These are phyloP conservation scores for Penicillium daleae DNA, from an alignment of 495 filamentous ascomycete species.

Conservation along the genomic window DNA sequence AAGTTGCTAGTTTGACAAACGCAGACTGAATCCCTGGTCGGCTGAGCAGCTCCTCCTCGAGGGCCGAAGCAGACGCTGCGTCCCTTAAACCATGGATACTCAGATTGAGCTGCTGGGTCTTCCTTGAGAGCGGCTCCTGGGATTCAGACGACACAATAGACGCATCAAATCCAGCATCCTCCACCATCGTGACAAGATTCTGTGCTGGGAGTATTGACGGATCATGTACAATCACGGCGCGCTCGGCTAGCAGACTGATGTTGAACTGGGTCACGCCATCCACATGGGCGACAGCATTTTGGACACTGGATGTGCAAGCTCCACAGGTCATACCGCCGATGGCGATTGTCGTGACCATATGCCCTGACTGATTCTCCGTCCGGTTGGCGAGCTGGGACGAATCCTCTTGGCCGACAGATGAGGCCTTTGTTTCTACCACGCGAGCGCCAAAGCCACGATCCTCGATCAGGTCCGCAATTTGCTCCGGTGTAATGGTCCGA, in stretches of 20 bases:
- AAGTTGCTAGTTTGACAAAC: conserved; percentile 68
- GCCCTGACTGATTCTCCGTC: conserved; percentile 45
- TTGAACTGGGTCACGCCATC: conserved; percentile 84
- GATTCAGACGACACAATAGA: conserved; percentile 62
- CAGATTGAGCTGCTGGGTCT: conserved; percentile 62
- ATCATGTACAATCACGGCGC: conserved; percentile 88
- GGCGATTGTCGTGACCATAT: conserved; percentile 75
- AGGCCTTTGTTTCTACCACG: conserved; percentile 58
- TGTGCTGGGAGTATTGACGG: conserved; percentile 66
- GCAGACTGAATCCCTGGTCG: conserved; percentile 73
- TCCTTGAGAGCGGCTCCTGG: conserved; percentile 36
- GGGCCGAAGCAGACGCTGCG: conserved; percentile 64
- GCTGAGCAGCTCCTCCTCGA: conserved; percentile 70
- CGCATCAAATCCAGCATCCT: conserved; percentile 86
- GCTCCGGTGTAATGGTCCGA: conserved; percentile 61
- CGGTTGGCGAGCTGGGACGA: conserved; percentile 25
- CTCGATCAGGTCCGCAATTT: conserved; percentile 86
- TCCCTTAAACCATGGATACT: conserved; percentile 83
- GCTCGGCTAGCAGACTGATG: conserved; percentile 89
- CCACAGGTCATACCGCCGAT: conserved; percentile 97
- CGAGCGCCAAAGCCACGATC: conserved; percentile 92
- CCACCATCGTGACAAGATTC: conserved; percentile 66
- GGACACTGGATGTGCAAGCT: conserved; percentile 89
- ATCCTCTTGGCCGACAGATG: conserved; percentile 18
- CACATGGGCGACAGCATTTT: conserved; percentile 77